Evolutionary conservation across 371 early-diverging fungal species (phyloP), one percentile per base, ranked within the genome.

Genomic region (Actinomortierella wolfii): DNA sequence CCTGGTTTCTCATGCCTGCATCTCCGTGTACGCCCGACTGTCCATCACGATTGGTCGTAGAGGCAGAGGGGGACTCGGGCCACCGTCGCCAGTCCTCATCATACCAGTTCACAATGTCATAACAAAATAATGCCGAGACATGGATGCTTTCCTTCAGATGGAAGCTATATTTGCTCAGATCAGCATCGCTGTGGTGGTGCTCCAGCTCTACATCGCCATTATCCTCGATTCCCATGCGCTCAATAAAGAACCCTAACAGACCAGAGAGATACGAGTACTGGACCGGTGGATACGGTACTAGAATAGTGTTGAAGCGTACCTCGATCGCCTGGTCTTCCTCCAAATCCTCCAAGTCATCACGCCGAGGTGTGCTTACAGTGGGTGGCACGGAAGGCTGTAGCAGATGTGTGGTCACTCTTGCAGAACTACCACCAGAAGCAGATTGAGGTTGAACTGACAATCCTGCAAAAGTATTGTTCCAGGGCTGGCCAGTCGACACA

Each of bases 401-500:
- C 34, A 34, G 34, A 34, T 34, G 34, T 4, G 34, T 34, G 18
- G 28, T 1, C n/a, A n/a, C n/a, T n/a, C n/a, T n/a, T n/a, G n/a
- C n/a, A n/a, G n/a, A n/a, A n/a, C n/a, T n/a, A n/a, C n/a, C n/a
- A n/a, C n/a, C n/a, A n/a, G 49, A 17, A 2, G 52, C 18, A 28
- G 50, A 26, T 5, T 59, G 56, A 2, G 73, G 59, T n/a, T 58
- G 59, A 15, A 73, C 62, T 45, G 53, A 42, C 17, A 73, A 57
- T 21, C 73, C 73, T 1, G 59, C 58, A 48, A 73, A 73, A 0
- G 73, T 73, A 46, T 66, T 46, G 20, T 89, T 83, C 74, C 91
- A 85, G 4, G 79, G 78, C 20, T 89, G 89, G 4, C 92, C 92
- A 8, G 84, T 83, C 0, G 90, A 90, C 8, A 91, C 84, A 81